A percentile compares a stretch with the other conserved stretches of the same genome.
Evolutionary conservation across 495 filamentous ascomycete species (phyloP).

Genomic region (Tetracladium marchalianum): DNA sequence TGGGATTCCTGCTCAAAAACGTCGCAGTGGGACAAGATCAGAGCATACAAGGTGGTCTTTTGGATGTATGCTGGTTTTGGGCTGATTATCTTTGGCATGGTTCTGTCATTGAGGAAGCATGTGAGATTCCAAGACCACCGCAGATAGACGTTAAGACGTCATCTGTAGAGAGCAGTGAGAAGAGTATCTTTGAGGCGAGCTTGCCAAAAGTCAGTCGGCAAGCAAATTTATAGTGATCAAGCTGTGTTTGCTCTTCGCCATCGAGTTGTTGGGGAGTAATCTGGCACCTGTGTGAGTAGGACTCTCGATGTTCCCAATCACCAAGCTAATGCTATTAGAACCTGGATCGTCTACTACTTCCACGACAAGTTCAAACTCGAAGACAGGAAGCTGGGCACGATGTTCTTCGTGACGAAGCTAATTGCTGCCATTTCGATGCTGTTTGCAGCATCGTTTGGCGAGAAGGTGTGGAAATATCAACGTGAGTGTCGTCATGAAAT

Average conservation of each 20-base stretch:
- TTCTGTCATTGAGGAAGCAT: conserved; percentile 46
- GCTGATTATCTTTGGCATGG: conserved; percentile 51
- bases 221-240: conserved; percentile 53
- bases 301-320: background rate
- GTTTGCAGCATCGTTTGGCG: conserved; percentile 63
- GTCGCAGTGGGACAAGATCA: conserved; percentile 42
- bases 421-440: conserved; percentile 59
- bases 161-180: conserved; percentile 23
- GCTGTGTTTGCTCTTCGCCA: conserved; percentile 63
- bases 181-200: conserved; percentile 9
- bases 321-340: conserved; percentile 24
- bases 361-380: conserved; percentile 60
- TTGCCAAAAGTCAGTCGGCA: conserved; percentile 45
- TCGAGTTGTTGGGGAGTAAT: conserved; percentile 73
- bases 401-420: conserved; percentile 58
- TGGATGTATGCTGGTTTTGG: conserved; percentile 60
- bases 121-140: conserved; percentile 38
- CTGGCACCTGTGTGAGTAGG: conserved; percentile 54
- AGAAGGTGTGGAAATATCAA: conserved; percentile 70
- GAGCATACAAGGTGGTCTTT: conserved; percentile 62
- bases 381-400: conserved; percentile 59
- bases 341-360: conserved; percentile 71
- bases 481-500: conserved; percentile 16
- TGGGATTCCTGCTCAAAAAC: conserved; percentile 38
- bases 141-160: conserved; percentile 25